Evolutionary conservation across 2,329 filamentous ascomycete genomes (phyloP), one percentile per base, ranked within the genome.

Genomic region (Phialocephala sp.): DNA sequence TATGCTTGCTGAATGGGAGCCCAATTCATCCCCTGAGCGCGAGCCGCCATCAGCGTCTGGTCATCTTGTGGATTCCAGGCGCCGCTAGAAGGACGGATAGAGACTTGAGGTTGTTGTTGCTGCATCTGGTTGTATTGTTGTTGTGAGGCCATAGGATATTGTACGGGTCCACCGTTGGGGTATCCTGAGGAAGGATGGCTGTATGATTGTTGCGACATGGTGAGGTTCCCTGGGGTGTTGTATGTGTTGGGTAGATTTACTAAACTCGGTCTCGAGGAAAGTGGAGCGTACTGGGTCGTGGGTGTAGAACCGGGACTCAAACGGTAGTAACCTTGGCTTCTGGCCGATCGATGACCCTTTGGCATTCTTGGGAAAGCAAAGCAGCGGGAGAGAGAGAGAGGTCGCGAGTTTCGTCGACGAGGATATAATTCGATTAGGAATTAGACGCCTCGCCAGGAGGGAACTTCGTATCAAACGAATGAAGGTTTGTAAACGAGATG

Each of bases 1-100:
- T 92, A 87, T 68, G 84, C 86, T 67, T 84, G 83, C 72, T 93
- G 89, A 75, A 96, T 95, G 72, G 92, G 89, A 62, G 87, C 85
- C 93, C 93, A 97, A 79, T 94, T 94, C 76, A 93, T 84, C 27
- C 91, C 91, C 73, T 89, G 87, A 57, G 89, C 86, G 61, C 93
- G 87, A 18, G 92, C 91, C 52, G 82, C 80, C 68, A 94, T 82
- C 52, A 97, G 85, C 43, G 87, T 87, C 72, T 90, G 85, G 77
- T 97, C 93, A 71, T 95, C 92, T 57, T 87, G 83, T 1, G 85
- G 81, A 37, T 86, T 89, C 93, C 93, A 97, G 0, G 89, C 88
- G 9, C 86, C 86, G 0, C 86, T 87, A 39, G 86, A 87, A 27
- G 86, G 80, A 57, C 87, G 84, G 41, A 74, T 69, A 24, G 73